Evolutionary conservation across 768 basidiomycete species (phyloP), one percentile per base, ranked within the genome.

Genomic region (Leucogyrophana mollusca): DNA sequence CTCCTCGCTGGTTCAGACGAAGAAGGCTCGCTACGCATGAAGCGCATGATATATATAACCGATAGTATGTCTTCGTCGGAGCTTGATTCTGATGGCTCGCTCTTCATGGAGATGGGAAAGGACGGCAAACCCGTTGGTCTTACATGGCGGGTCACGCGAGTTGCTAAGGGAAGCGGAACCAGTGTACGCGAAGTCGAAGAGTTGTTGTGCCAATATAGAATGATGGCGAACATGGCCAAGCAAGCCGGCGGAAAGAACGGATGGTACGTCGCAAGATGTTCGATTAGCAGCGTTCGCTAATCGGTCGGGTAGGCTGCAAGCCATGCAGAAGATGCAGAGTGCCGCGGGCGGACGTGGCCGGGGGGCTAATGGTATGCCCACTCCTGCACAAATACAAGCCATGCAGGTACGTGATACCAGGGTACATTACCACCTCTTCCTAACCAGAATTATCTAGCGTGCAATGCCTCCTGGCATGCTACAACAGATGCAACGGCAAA

Each of bases 171-270:
- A 35, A 92, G 90, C 56, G 96, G 96, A 24, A 96, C 94, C 40
- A 89, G 83, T 56, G 90, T 99, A 21, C 78, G 92, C 50, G 96
- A 99, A 71, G 95, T 99, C n/a, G 96, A 99, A 65, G 95, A 99
- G 61, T 65, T 97, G 46, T 71, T 99, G 37, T 92, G 91, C 57
- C 96, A 99, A 69, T 96, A 97, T 58, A 82, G 91, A 37, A 94
- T 97, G 90, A 96, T 99, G 91, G 86, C 93, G 44, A 94, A 91
- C 60, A 94, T 99, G 89, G 96, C 95, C 25, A 96, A 94, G 73
- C 88, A 93, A 61, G 94, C 93, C 5, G 96, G 96, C 40, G 94
- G 94, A 34, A 96, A 96, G 79, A 92, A 94, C 52, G 94, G 94
- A 57, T 92, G 92, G 88, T 86, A 48, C 49, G 83, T 68, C 17